Percentiles rank a stretch among this genome's conserved stretches.
phyloP scores from a whole-genome alignment of 2,329 filamentous ascomycete species.

The Diaporthe sp. region DNA sequence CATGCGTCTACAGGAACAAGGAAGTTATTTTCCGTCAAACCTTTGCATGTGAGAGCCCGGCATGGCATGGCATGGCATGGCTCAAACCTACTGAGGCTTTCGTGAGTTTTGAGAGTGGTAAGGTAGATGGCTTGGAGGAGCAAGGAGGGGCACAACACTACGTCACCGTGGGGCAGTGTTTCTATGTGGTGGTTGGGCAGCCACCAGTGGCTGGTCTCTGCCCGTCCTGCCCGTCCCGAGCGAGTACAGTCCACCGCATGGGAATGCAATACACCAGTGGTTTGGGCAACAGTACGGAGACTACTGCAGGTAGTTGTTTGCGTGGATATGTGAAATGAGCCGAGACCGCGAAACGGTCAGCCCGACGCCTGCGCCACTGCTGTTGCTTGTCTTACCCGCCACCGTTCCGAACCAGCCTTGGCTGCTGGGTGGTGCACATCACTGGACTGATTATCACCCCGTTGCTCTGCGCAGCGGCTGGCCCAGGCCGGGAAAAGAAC shows the following conservation, averaged over 20 bases:
- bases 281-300: background rate
- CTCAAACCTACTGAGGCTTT: background rate
- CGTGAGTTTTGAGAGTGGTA: background rate
- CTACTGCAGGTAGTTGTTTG: background rate
- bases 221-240: background rate
- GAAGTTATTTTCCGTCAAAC: background rate
- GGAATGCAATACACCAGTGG: background rate
- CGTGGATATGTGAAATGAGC: background rate
- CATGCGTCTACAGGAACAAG: background rate
- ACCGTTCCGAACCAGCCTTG: background rate
- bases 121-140: background rate
- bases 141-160: constrained; percentile 23
- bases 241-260: background rate
- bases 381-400: constrained; percentile 8
- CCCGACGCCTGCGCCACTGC: constrained; percentile 19
- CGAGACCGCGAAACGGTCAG: constrained; percentile 21
- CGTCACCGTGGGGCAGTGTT: constrained; percentile 37
- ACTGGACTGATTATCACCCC: background rate
- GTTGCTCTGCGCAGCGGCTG: background rate
- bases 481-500: constrained; percentile 7
- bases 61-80: too few relatives aligned
- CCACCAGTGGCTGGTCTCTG: background rate
- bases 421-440: background rate
- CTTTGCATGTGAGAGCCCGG: background rate
- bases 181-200: constrained; percentile 31